Base-by-base conservation (phyloP, 345 rosid genomes). In the Camelina laxa region DNA sequence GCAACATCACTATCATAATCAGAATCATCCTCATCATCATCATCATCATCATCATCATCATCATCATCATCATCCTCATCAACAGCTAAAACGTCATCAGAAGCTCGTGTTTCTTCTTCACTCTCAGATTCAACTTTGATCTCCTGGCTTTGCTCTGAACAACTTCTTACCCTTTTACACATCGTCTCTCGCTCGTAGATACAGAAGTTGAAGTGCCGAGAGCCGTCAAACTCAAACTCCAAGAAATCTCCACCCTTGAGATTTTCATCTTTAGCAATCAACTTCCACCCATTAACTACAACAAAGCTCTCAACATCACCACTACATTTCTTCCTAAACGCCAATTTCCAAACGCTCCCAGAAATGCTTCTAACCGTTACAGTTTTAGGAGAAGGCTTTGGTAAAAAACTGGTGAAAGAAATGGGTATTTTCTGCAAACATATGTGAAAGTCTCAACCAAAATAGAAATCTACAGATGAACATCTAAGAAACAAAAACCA, bases 171-270 rank as follows among this genome's bases (percentile, higher is more conserved):
- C 15, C 44, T 63, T 51, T 72, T 72, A 61, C 47, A 22, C 69
- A 24, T 60, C 0, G 75, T 61, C 9, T 1, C 2, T 3, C 11
- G 13, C 7, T 61, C 44, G n/a, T 24, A 51, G 20, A 62, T 42
- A 14, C 75, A 72, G 53, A 72, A 72, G 14, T 38, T 47, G 67
- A 70, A 70, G 16, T 2, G n/a, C 4, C 3, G 3, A 42, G 36
- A 70, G 22, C 75, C 75, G 48, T 60, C 75, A 36, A 70, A 70
- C 49, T 70, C 75, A 16, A 70, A 48, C n/a, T 1, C 47, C 1
- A 70, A 48, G 48, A 70, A 70, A 6, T 70, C 75, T 60, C 75
- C 39, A 9, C 41, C 41, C 41, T 38, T 38, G 13, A 38, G 13
- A 38, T 9, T 1, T 38, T 38, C 41, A 3, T 38, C 41, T 12